Conservation (phyloP, 208 protist species). For the Acanthamoeba castellanii region DNA sequence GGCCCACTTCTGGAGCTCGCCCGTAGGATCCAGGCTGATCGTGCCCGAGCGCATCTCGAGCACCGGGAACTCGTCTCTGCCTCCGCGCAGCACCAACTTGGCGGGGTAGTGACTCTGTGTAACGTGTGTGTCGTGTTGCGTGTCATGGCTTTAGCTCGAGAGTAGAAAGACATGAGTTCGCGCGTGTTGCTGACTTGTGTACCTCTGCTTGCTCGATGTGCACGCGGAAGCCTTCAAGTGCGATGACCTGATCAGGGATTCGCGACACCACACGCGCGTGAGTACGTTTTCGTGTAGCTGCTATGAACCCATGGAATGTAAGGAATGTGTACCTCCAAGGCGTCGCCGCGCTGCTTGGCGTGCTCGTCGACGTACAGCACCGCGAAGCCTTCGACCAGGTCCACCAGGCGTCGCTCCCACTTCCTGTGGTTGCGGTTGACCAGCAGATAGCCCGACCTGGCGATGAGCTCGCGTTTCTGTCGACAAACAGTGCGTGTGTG, state of each 20-base stretch:
- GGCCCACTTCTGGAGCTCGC: constrained; percentile 72
- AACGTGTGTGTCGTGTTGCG: neutral
- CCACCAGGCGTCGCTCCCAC: neutral
- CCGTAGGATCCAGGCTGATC: neutral
- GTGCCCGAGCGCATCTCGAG: neutral
- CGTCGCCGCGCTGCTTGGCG: neutral
- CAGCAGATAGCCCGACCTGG: neutral
- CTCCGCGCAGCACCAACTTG: neutral
- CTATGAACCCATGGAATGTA: too few species aligned
- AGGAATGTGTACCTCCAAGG: neutral
- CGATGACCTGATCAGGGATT: constrained; percentile 4
- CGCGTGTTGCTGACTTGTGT: neutral
- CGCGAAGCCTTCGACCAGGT: constrained; percentile 43
- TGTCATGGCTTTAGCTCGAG: too few species aligned
- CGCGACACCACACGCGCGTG: neutral
- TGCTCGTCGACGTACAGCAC: constrained; percentile 45
- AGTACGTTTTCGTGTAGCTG: too few species aligned
- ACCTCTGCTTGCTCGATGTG: neutral
- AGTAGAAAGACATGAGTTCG: too few species aligned
- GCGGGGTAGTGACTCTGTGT: neutral
- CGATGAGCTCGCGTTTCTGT: constrained; percentile 15
- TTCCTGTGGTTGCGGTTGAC: neutral
- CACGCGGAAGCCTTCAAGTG: constrained; percentile 31
- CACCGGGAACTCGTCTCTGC: neutral
- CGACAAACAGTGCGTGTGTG: neutral